Evolutionary conservation across 2,329 filamentous ascomycete genomes (phyloP).

Genomic region (Nigrospora oryzae): DNA sequence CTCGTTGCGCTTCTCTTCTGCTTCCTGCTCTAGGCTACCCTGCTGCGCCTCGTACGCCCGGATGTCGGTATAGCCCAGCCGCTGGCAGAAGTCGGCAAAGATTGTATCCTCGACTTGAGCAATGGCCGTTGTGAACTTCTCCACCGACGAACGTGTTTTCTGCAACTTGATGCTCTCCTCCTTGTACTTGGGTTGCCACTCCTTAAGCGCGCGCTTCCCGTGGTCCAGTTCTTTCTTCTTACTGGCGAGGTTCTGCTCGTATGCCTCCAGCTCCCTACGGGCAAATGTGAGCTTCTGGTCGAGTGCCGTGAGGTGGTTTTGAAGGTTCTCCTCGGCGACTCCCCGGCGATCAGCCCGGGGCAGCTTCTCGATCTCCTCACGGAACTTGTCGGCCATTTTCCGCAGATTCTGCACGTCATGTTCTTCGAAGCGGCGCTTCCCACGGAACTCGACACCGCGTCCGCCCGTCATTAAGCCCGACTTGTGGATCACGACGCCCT

Average conservation of each 20-base stretch:
- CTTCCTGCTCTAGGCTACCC: constrained; percentile 84
- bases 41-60: constrained; percentile 91
- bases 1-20: constrained; percentile 74
- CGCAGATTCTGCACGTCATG: constrained; percentile 80
- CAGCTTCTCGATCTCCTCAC: constrained; percentile 69
- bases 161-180: constrained; percentile 64
- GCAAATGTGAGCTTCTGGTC: constrained; percentile 67
- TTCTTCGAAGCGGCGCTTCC: constrained; percentile 80
- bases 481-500: constrained; percentile 96
- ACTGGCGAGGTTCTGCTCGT: constrained; percentile 76
- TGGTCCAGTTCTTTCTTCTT: constrained; percentile 76
- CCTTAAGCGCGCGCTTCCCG: constrained; percentile 62
- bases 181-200: constrained; percentile 69
- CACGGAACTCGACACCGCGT: constrained; percentile 66
- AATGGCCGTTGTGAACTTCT: constrained; percentile 54
- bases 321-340: constrained; percentile 70
- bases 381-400: constrained; percentile 65
- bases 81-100: constrained; percentile 76
- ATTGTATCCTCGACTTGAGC: constrained; percentile 80
- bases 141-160: constrained; percentile 39
- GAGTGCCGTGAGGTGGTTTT: constrained; percentile 70
- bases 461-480: constrained; percentile 95
- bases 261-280: constrained; percentile 66
- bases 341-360: constrained; percentile 71
- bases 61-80: constrained; percentile 81